Evolutionary conservation across 495 filamentous ascomycete genomes (phyloP).

Genomic region (Xylaria palmicola): DNA sequence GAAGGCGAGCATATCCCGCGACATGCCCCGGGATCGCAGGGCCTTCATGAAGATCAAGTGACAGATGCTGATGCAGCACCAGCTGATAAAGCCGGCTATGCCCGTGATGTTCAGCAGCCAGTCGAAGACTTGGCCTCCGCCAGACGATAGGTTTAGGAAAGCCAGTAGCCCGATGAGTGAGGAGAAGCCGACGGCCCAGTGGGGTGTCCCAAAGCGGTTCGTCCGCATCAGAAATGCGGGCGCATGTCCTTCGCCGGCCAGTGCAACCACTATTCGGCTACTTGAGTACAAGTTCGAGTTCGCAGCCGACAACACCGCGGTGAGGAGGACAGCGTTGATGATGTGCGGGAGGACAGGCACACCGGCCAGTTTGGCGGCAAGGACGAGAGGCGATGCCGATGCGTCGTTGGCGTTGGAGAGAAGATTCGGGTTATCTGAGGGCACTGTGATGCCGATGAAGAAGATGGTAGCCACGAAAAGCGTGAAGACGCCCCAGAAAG

Average conservation of each 20-base stretch:
- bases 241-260: conserved; percentile 61
- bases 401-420: conserved; percentile 47
- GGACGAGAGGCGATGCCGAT: conserved; percentile 68
- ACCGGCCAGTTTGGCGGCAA: conserved; percentile 63
- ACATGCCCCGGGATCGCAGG: conserved; percentile 56
- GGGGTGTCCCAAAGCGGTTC: conserved; percentile 44
- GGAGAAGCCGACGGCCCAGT: conserved; percentile 40
- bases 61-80: conserved; percentile 58
- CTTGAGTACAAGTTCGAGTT: conserved; percentile 61
- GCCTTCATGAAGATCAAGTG: conserved; percentile 63
- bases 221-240: conserved; percentile 47
- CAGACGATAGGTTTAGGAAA: conserved; percentile 53
- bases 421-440: conserved; percentile 51
- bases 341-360: conserved; percentile 65
- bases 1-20: conserved; percentile 54
- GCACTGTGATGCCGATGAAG: conserved; percentile 66
- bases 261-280: conserved; percentile 62
- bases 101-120: conserved; percentile 60
- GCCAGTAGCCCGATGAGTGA: conserved; percentile 50
- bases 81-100: conserved; percentile 68
- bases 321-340: conserved; percentile 70
- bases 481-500: conserved; percentile 61
- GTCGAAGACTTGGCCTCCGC: conserved; percentile 55
- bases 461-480: conserved; percentile 69
- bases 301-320: conserved; percentile 55